Conservation (phyloP, 139 green algal genomes). For the Chloropicon primus region DNA sequence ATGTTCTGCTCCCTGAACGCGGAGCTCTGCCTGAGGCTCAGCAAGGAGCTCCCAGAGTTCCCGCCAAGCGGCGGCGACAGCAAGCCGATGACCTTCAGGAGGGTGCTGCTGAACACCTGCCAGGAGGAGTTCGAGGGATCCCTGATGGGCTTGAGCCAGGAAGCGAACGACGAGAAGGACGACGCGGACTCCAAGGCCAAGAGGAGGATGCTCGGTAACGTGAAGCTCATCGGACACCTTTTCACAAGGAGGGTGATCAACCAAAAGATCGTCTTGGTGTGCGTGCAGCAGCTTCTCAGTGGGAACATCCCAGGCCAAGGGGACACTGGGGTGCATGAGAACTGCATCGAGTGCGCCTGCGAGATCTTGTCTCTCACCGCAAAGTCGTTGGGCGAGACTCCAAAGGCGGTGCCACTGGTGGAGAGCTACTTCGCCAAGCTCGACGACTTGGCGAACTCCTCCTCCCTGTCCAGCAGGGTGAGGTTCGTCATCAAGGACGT, state of each 20-base stretch:
- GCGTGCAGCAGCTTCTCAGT: not conserved
- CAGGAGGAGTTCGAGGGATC: slow-evolving; percentile 4
- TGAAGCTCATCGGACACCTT: not conserved
- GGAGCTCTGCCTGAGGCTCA: slow-evolving; percentile 1
- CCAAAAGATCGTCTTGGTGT: not conserved
- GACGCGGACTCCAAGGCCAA: not conserved
- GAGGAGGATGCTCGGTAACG: slow-evolving; percentile 2
- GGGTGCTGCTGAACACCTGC: slow-evolving; percentile 4
- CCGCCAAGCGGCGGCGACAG: not conserved
- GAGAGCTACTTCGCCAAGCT: not conserved
- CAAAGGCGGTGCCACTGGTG: not conserved
- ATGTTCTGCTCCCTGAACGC: not conserved
- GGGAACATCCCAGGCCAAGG: too few relatives aligned
- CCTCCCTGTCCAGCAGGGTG: not conserved
- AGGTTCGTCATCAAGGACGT: slow-evolving; percentile 3
- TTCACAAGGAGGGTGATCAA: not conserved
- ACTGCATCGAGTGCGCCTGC: not conserved
- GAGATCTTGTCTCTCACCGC: not conserved
- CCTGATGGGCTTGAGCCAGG: not conserved
- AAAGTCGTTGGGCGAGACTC: not conserved
- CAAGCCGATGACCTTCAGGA: slow-evolving; percentile 3
- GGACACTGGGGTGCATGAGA: not conserved
- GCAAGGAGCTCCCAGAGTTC: slow-evolving; percentile 1
- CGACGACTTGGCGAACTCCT: not conserved
- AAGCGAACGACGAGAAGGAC: not conserved